Evolutionary conservation across 305 asterid genomes (phyloP), one percentile per base, ranked within the genome.

Genomic region (Striga hermonthica): DNA sequence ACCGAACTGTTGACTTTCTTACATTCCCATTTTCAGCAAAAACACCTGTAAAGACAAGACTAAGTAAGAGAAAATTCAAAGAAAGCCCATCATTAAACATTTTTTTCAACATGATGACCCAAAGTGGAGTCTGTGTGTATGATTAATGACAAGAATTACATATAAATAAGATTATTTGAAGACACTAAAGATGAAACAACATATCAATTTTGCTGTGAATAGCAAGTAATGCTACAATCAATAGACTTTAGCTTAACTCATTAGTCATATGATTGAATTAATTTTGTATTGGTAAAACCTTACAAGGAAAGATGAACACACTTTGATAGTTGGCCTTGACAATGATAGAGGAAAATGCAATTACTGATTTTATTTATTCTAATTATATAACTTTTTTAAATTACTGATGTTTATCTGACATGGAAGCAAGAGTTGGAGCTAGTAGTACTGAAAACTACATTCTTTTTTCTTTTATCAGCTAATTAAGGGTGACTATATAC

Each of bases 181-280:
- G 48, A 74, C 39, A 70, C 50, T 67, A 44, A 10, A 36, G 74
- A 72, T 64, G 78, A 77, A 79, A 83, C 54, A 73, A 41, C 47
- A 41, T 3, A 5, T 5, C 47, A 8, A 1, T 41, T 39, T 39
- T 39, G 44, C 44, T 39, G 8, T 39, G 8, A 39, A 39, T 39
- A 4, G 44, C 1, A 39, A 39, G 44, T 8, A 39, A 39, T 39
- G 75, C 40, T 44, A 60, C 74, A 57, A 63, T 73, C 64, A 53
- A 48, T 65, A 78, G 66, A 76, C 95, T 83, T 86, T 81, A 75
- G 79, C 89, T 89, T 86, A 79, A 86, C 86, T 83, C 83, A 66
- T 75, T 73, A 43, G 82, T 76, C 71, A 67, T 55, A 16, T 79
- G 69, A 11, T 45, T 72, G 72, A 65, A 68, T 57, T 75, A 65